A percentile compares a stretch with the other conserved stretches of the same genome.
Evolutionary conservation across 495 filamentous ascomycete genomes (phyloP).

Genomic region (Penicillium silybi): DNA sequence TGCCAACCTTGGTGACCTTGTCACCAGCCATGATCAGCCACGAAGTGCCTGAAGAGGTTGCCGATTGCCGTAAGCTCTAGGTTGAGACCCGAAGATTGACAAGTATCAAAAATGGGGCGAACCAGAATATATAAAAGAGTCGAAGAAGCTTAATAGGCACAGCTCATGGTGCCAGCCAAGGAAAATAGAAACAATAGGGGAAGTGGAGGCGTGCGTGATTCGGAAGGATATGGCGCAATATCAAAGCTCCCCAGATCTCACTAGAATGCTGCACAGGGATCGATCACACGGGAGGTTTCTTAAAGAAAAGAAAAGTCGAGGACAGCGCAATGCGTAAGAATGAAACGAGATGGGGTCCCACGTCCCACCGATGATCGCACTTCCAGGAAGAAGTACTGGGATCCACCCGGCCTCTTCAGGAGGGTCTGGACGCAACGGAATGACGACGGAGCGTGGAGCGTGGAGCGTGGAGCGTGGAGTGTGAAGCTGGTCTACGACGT

Average conservation of each 20-base stretch:
- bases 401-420: slow-evolving; percentile 5
- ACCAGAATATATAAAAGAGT: slow-evolving; percentile 7
- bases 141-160: not conserved
- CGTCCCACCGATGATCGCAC: slow-evolving; percentile 14
- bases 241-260: slow-evolving; percentile 21
- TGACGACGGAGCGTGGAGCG: slow-evolving; percentile 29
- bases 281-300: not conserved
- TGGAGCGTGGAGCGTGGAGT: no score
- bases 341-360: not conserved
- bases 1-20: slow-evolving; percentile 56
- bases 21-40: slow-evolving; percentile 35
- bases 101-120: slow-evolving; percentile 7
- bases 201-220: slow-evolving; percentile 20
- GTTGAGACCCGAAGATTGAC: not conserved
- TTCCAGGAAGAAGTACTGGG: slow-evolving; percentile 11
- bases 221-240: slow-evolving; percentile 27
- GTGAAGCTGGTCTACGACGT: no score
- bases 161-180: not conserved
- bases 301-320: not conserved
- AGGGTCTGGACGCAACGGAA: slow-evolving; percentile 34
- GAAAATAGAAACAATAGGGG: not conserved
- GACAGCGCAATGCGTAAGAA: not conserved
- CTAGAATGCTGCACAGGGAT: not conserved
- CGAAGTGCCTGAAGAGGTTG: not conserved
- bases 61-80: not conserved